phyloP scores from a whole-genome alignment of 2,329 filamentous ascomycete species.

The Colletotrichum horii region DNA sequence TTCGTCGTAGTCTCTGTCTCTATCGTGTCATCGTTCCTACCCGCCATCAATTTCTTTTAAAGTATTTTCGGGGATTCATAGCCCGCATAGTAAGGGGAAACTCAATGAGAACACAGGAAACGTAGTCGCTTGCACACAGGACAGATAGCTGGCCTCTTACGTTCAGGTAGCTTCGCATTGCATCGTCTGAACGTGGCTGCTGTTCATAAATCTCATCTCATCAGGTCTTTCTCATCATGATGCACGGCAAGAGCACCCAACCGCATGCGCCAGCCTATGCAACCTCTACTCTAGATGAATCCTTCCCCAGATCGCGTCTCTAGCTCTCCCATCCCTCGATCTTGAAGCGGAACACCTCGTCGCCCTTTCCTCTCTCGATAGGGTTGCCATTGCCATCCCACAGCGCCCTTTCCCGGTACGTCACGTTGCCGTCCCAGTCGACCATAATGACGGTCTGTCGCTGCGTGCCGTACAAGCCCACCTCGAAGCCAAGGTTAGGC shows the following conservation, averaged over 20 bases:
- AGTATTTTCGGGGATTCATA: too few species aligned
- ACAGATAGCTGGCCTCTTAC: not conserved
- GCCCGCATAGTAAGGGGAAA: too few species aligned
- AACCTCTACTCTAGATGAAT: not conserved
- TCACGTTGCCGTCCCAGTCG: conserved; percentile 67
- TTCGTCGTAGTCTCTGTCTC: too few species aligned
- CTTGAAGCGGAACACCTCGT: conserved; percentile 59
- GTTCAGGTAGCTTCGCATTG: not conserved
- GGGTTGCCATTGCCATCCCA: conserved; percentile 63
- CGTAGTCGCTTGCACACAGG: accelerated
- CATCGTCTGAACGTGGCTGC: not conserved
- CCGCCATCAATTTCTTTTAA: too few species aligned
- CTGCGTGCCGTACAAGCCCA: conserved; percentile 69
- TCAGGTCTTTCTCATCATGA: not conserved
- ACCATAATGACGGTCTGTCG: conserved; percentile 67
- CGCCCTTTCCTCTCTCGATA: conserved; percentile 58
- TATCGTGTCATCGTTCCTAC: too few species aligned
- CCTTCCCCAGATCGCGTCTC: not conserved
- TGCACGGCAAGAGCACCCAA: not conserved
- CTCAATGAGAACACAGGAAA: not conserved
- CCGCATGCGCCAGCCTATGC: not conserved
- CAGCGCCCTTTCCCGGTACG: conserved; percentile 63
- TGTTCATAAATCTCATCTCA: not conserved
- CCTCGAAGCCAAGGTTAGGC: conserved; percentile 50
- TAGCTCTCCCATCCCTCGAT: conserved; percentile 57